A percentile compares a stretch with the other conserved stretches of the same genome.
phyloP scores from a whole-genome alignment of 75 land plant species.

The Ceratopteris richardii region DNA sequence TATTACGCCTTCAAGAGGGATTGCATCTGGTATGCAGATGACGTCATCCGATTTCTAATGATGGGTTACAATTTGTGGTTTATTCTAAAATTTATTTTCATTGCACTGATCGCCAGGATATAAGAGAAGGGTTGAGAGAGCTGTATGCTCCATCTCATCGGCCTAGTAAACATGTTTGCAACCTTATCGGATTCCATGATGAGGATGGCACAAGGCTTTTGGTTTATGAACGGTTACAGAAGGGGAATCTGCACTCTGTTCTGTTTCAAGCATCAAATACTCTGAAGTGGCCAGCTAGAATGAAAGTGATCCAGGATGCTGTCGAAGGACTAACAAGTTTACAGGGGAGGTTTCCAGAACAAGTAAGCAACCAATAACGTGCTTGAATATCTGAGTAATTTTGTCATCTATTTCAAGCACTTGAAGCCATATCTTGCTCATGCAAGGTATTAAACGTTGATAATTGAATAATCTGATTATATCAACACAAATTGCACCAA shows the following conservation, averaged over 20 bases:
- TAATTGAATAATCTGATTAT: too few relatives aligned
- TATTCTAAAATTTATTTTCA: too few relatives aligned
- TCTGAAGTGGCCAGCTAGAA: slow-evolving; percentile 43
- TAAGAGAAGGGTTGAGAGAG: slow-evolving; percentile 15
- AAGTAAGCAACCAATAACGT: slow-evolving; percentile 8
- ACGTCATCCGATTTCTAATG: too few relatives aligned
- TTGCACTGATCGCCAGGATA: neutral
- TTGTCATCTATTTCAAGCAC: too few relatives aligned
- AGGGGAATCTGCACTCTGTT: slow-evolving; percentile 23
- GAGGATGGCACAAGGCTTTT: slow-evolving; percentile 12
- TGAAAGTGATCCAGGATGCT: slow-evolving; percentile 42
- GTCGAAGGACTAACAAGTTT: slow-evolving; percentile 49
- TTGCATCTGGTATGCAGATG: too few relatives aligned
- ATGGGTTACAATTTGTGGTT: too few relatives aligned
- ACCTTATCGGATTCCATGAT: slow-evolving; percentile 18
- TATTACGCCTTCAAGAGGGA: too few relatives aligned
- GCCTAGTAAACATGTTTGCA: slow-evolving; percentile 12
- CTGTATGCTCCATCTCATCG: slow-evolving; percentile 8
- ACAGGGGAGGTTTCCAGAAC: slow-evolving; percentile 30
- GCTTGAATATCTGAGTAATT: too few relatives aligned
- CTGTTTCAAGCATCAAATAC: slow-evolving; percentile 7
- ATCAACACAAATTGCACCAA: too few relatives aligned
- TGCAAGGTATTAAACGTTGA: too few relatives aligned
- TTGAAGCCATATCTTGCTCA: too few relatives aligned
- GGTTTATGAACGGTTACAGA: slow-evolving; percentile 23